Base-by-base conservation (phyloP, 129 eudicot genomes). In the Lactuca saligna region DNA sequence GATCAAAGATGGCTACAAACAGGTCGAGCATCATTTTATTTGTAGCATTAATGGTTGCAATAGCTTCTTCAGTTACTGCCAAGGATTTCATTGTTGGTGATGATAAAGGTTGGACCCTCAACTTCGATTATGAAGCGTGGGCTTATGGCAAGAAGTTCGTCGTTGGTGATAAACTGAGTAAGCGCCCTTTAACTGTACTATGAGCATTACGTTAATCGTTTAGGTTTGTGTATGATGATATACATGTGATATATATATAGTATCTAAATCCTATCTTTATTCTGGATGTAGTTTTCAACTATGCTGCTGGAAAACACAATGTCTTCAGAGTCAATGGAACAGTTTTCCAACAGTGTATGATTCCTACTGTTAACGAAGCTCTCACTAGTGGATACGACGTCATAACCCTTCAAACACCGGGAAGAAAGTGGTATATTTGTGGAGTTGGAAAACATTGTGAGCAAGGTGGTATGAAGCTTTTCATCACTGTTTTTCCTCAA, bases 101-200 rank as follows among this genome's bases (percentile, higher is more conserved):
- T 1, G 0, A 61, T 8, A n/a, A n/a, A 8, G 82, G 82, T 7
- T 78, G 82, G 82, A 78, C 69, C 12, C 54, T 65, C n/a, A 58
- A 58, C 25, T 51, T 64, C 39, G 73, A 78, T 64, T 78, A 78
- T 33, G 38, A 64, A 39, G 57, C 50, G 8, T 78, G 82, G 82
- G 77, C 82, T 6, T 8, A 58, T 2, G 82, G 75, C 58, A 71
- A 78, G 58, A 57, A 54, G 4, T 78, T 78, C 31, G 72, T 37
- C 9, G 77, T 78, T 13, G 82, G 82, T 8, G 82, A 78, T 50
- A 46, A 69, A 49, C 82, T 78, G 5, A 68, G 82, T 78, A 78
- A 1, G 44, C 8, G 25, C 50, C 10, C 61, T 0, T 34, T 25
- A 25, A 25, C 0, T 13, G 11, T 33, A 1, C n/a, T 59, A n/a